phyloP scores from a whole-genome alignment of 148 eudicot species.

The Heliamphora exappendiculata region DNA sequence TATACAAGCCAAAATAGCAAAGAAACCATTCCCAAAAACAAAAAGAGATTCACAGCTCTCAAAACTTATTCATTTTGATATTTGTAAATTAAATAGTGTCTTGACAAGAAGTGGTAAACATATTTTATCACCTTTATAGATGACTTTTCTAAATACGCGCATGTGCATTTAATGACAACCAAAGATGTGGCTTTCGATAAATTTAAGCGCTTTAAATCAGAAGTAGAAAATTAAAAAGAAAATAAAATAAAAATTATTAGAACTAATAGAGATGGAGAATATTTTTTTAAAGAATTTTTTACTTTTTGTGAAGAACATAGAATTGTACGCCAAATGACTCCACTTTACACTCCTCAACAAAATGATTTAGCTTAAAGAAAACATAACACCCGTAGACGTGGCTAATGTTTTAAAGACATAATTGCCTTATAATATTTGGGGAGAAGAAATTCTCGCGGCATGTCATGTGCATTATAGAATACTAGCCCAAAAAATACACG shows the following conservation, averaged over 20 bases:
- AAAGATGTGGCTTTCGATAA: slow-evolving; percentile 6
- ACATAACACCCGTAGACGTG: slow-evolving; percentile 6
- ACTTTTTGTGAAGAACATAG: neutral
- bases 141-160: slow-evolving; percentile 2
- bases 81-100: neutral
- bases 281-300: neutral
- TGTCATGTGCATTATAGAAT: too few relatives aligned
- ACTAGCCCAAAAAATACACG: too few relatives aligned
- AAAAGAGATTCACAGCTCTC: neutral
- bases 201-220: too few relatives aligned
- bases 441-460: neutral
- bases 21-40: neutral
- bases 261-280: slow-evolving; percentile 7
- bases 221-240: too few relatives aligned
- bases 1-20: slow-evolving; percentile 1
- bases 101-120: neutral
- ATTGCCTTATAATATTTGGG: neutral
- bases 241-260: neutral
- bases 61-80: neutral
- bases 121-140: slow-evolving; percentile 7
- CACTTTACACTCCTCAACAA: neutral
- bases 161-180: slow-evolving; percentile 1
- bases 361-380: neutral
- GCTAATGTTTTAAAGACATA: slow-evolving; percentile 1
- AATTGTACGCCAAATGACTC: neutral